A percentile compares a stretch with the other conserved stretches of the same genome.
phyloP scores from a whole-genome alignment of 306 rosid genomes.

The Dalbergia cultrata region DNA sequence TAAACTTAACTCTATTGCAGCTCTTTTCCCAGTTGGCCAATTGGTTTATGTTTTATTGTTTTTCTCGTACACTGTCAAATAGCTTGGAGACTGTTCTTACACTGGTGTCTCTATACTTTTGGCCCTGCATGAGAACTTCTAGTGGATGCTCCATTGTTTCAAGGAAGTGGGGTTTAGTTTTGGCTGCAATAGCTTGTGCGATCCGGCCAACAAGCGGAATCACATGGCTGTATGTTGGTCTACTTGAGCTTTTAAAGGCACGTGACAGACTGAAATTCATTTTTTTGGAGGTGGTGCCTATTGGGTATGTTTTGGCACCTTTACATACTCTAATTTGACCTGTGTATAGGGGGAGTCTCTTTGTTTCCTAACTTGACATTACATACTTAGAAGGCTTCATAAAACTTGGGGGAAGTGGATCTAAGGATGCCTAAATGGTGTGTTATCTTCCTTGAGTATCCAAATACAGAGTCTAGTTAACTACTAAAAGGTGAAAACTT shows the following conservation, averaged over 20 bases:
- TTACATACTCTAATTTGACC: slow-evolving; percentile 25
- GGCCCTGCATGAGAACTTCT: slow-evolving; percentile 85
- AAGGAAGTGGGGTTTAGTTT: slow-evolving; percentile 77
- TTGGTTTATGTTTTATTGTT: slow-evolving; percentile 90
- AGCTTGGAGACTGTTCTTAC: slow-evolving; percentile 91
- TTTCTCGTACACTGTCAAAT: slow-evolving; percentile 87
- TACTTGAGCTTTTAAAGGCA: slow-evolving; percentile 70
- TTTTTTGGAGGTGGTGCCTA: slow-evolving; percentile 80
- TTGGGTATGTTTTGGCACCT: slow-evolving; percentile 72
- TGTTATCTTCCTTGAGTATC: slow-evolving; percentile 19
- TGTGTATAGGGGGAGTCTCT: slow-evolving; percentile 12
- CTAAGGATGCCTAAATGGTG: slow-evolving; percentile 18
- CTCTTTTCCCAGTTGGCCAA: slow-evolving; percentile 84
- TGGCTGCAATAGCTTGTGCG: slow-evolving; percentile 86
- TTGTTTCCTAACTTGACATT: background rate
- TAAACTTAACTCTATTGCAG: slow-evolving; percentile 71
- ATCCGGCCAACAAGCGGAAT: slow-evolving; percentile 91
- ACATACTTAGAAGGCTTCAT: slow-evolving; percentile 15
- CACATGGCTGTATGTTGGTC: slow-evolving; percentile 84
- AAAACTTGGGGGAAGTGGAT: background rate
- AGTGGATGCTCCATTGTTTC: slow-evolving; percentile 52
- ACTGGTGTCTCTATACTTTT: slow-evolving; percentile 77
- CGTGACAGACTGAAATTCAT: slow-evolving; percentile 64
- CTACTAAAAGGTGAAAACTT: background rate
- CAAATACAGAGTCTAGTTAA: slow-evolving; percentile 20